Evolutionary conservation across 1,139 yeast species (phyloP).

Genomic region (Candida sp.): DNA sequence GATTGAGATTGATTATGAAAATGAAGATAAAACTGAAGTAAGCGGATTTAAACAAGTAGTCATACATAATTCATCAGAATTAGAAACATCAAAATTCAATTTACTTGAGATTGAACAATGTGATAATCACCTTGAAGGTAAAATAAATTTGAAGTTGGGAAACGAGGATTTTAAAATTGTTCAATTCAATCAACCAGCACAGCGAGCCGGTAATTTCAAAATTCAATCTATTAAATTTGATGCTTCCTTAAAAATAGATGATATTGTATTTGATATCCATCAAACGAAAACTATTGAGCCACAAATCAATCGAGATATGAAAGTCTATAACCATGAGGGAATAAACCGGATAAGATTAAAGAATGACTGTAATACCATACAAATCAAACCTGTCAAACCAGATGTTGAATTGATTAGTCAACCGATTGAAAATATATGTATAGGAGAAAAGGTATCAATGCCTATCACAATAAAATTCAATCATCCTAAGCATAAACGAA

Average conservation of each 20-base stretch:
- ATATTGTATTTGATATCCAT: not conserved
- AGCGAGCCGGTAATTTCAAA: conserved; percentile 20
- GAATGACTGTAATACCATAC: conserved; percentile 3
- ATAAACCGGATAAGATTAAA: conserved; percentile 5
- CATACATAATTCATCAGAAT: conserved; percentile 2
- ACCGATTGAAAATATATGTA: conserved; percentile 11
- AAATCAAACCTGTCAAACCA: conserved; percentile 16
- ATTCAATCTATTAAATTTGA: conserved; percentile 15
- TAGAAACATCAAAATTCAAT: not conserved
- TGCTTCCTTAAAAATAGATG: not conserved
- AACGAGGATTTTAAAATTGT: conserved; percentile 11
- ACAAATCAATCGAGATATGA: conserved; percentile 9
- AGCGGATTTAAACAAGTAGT: conserved; percentile 7
- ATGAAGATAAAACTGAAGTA: conserved; percentile 4
- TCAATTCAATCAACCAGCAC: conserved; percentile 20
- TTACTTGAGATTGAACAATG: conserved; percentile 4
- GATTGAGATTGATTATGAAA: conserved; percentile 4
- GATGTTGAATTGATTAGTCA: conserved; percentile 5
- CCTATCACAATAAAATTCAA: conserved; percentile 18
- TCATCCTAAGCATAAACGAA: conserved; percentile 11
- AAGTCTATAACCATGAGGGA: conserved; percentile 11
- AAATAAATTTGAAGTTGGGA: conserved; percentile 7
- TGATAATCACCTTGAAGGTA: conserved; percentile 9
- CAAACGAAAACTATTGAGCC: not conserved
- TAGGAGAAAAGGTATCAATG: conserved; percentile 28